These are phyloP conservation scores for Colletotrichum eremochloae DNA, from an alignment of 2,329 filamentous ascomycete species.

Conservation along the genomic window DNA sequence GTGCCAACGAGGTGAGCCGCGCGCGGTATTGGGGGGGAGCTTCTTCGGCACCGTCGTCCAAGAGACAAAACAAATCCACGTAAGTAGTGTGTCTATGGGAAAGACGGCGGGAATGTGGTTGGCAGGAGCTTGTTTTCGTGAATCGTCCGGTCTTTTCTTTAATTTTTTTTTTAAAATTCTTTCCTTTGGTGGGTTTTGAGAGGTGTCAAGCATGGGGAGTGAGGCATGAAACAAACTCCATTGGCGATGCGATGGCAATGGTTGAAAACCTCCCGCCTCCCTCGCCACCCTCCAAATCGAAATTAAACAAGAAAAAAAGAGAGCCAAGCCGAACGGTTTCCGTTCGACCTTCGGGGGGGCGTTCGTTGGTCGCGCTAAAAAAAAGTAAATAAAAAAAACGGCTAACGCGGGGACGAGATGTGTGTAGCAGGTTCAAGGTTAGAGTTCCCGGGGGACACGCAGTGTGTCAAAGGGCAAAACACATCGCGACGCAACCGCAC, in stretches of 20 bases:
- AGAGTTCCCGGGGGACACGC: not conserved
- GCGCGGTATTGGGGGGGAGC: not conserved
- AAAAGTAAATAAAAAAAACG: too few relatives aligned
- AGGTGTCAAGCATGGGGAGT: not conserved
- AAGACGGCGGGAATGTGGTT: not conserved
- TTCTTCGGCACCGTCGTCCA: not conserved
- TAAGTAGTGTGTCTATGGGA: not conserved
- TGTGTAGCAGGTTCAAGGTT: constrained; percentile 20
- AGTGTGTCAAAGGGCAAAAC: not conserved
- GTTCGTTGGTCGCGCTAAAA: too few relatives aligned
- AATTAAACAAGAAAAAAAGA: too few relatives aligned
- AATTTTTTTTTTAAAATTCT: too few relatives aligned
- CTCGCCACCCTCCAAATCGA: too few relatives aligned
- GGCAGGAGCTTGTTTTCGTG: constrained; percentile 10
- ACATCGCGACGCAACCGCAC: not conserved
- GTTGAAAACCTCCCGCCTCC: too few relatives aligned
- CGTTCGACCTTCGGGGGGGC: too few relatives aligned
- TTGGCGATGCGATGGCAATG: not conserved
- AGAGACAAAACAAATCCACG: not conserved
- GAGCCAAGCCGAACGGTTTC: too few relatives aligned
- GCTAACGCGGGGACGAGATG: not conserved
- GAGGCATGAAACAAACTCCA: not conserved
- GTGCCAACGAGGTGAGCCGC: not conserved
- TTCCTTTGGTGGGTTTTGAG: too few relatives aligned
- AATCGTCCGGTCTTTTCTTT: constrained; percentile 4